Conservation (phyloP, 768 basidiomycete species). For the Suillus decipiens region DNA sequence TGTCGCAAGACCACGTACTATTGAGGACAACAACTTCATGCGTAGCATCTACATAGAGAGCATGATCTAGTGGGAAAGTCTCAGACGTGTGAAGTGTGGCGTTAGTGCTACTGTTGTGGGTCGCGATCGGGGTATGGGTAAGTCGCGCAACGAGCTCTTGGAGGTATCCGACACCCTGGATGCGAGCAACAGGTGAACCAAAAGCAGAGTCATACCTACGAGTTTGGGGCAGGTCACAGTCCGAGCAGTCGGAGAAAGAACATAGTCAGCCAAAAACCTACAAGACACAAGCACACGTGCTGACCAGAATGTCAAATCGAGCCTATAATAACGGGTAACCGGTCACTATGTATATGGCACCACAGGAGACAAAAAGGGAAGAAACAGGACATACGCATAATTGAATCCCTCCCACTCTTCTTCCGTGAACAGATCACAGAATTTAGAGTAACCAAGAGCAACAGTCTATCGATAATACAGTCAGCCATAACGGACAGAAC, state of each 20-base stretch:
- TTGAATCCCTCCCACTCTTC: slow-evolving; percentile 94
- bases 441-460: slow-evolving; percentile 86
- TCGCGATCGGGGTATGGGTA: slow-evolving; percentile 69
- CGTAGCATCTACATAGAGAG: slow-evolving; percentile 81
- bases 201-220: slow-evolving; percentile 68
- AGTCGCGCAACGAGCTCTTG: slow-evolving; percentile 85
- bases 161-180: slow-evolving; percentile 77
- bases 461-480: slow-evolving; percentile 62
- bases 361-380: slow-evolving; percentile 1
- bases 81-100: slow-evolving; percentile 69
- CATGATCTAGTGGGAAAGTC: slow-evolving; percentile 72
- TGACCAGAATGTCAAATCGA: slow-evolving; percentile 68
- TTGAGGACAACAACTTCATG: slow-evolving; percentile 44
- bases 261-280: neutral
- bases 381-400: slow-evolving; percentile 55
- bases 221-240: slow-evolving; percentile 14
- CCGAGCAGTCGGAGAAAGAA: slow-evolving; percentile 16
- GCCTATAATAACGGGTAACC: slow-evolving; percentile 33
- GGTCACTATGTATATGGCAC: neutral
- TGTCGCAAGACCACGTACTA: slow-evolving; percentile 42
- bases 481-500: neutral
- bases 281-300: neutral
- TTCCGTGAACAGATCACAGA: slow-evolving; percentile 87
- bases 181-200: slow-evolving; percentile 78
- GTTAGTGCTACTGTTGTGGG: slow-evolving; percentile 84